Evolutionary conservation across 768 basidiomycete species (phyloP), one percentile per base, ranked within the genome.

Genomic region (Pleurotus citrinopileatus): DNA sequence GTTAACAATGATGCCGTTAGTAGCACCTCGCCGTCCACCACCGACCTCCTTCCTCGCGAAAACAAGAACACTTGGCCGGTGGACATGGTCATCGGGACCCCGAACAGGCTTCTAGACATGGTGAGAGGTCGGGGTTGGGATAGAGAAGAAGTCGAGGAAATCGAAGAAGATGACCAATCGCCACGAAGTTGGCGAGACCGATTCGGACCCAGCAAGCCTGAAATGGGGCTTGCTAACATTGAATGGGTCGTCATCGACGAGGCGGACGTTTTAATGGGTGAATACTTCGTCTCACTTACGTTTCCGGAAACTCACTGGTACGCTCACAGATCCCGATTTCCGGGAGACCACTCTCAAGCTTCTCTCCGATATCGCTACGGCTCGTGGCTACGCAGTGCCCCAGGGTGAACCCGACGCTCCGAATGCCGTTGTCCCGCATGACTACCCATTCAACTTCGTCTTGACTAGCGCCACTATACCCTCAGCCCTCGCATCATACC

Each of bases 231-330:
- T 20, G 77, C 76, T 48, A 78, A 82, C 45, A 73, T 95, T 1
- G 91, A 96, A 61, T 96, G 92, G 92, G 86, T 96, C 4, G 76
- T 95, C 2, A 73, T 96, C 1, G 94, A 97, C 57, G 94, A 97
- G 64, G 94, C 94, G 0, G 94, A 96, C 64, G 83, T 97, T 45
- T 73, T 95, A 10, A 87, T 96, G 51, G 91, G 94, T 91, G 58
- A 46, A 80, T 68, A 40, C n/a, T 4, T 48, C 12, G 1, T 44
- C 12, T 46, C 29, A 19, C 12, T 27, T 36, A 32, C 36, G 36
- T 2, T 43, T 8, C 34, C 40, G 20, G 15, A 46, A 23, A 8
- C 32, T 36, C 8, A 48, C 17, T n/a, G 20, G 13, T 8, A 34
- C 52, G 40, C 55, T 13, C 25, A 4, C 59, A 95, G 93, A 94